Percentiles rank a stretch among this genome's conserved stretches.
Conservation (phyloP, 1,139 yeast genomes). For the Kodamaea alishanica region DNA sequence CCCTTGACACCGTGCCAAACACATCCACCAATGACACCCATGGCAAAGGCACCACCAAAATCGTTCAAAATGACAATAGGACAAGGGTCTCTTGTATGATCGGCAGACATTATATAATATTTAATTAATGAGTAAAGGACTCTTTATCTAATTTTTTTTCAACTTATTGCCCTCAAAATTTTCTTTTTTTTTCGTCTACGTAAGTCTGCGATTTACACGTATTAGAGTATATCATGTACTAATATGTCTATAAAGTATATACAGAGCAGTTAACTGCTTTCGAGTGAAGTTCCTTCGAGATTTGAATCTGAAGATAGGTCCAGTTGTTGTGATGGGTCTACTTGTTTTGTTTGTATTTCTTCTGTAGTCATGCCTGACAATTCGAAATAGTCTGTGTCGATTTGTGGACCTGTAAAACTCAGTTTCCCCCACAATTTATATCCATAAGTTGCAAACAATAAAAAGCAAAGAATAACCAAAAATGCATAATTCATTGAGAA, state of each 20-base stretch:
- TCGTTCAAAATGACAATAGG: slow-evolving; percentile 94
- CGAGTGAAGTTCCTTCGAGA: too few species aligned
- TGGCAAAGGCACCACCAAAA: slow-evolving; percentile 97
- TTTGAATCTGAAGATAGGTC: too few species aligned
- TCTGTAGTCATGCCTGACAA: slow-evolving; percentile 11
- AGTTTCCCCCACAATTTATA: slow-evolving; percentile 58
- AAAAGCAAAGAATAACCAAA: slow-evolving; percentile 52
- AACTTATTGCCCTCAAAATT: slow-evolving; percentile 1
- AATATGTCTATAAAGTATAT: too few species aligned
- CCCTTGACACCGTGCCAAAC: slow-evolving; percentile 99
- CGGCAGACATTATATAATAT: slow-evolving; percentile 66
- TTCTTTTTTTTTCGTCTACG: slow-evolving; percentile 1
- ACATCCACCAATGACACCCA: slow-evolving; percentile 98
- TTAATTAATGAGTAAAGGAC: slow-evolving; percentile 9
- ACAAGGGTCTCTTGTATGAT: slow-evolving; percentile 98
- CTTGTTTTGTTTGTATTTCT: background rate
- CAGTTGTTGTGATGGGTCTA: background rate
- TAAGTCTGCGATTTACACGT: background rate
- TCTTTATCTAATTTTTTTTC: slow-evolving; percentile 2
- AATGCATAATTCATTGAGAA: slow-evolving; percentile 72
- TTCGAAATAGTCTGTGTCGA: slow-evolving; percentile 50
- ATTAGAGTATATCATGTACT: background rate
- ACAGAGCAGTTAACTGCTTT: too few species aligned
- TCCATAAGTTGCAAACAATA: slow-evolving; percentile 45
- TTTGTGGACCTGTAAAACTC: slow-evolving; percentile 62